These are phyloP conservation scores for Pisolithus thermaeus DNA, from an alignment of 1,284 basidiomycete species.

Conservation along the genomic window DNA sequence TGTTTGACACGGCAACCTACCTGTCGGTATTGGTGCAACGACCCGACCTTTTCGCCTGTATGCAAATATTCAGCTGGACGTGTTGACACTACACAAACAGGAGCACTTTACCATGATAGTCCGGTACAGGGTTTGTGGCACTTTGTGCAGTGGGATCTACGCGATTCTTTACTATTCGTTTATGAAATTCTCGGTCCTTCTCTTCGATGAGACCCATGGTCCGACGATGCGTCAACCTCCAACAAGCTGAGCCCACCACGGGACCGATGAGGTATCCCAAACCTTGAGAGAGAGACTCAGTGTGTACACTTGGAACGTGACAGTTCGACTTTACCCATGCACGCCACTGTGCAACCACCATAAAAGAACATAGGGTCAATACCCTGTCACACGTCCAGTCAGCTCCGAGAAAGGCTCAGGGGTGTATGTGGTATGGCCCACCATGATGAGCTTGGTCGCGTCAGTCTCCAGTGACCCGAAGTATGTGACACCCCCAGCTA, in stretches of 20 bases:
- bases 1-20: constrained; percentile 33
- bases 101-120: constrained; percentile 70
- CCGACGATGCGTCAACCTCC: constrained; percentile 71
- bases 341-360: constrained; percentile 69
- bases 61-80: constrained; percentile 1
- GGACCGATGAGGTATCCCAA: constrained; percentile 81
- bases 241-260: constrained; percentile 67
- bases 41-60: constrained; percentile 78
- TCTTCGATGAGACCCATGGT: constrained; percentile 71
- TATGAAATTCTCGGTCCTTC: constrained; percentile 78
- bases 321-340: constrained; percentile 51
- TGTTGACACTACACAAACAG: background rate
- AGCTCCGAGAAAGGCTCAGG: background rate
- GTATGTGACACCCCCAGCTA: constrained; percentile 67
- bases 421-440: constrained; percentile 18
- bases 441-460: constrained; percentile 76
- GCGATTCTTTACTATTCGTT: constrained; percentile 76
- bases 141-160: constrained; percentile 85
- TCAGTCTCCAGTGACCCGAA: constrained; percentile 80
- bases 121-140: constrained; percentile 83
- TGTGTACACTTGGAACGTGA: constrained; percentile 2
- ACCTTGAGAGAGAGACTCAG: constrained; percentile 41
- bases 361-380: constrained; percentile 87
- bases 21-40: constrained; percentile 76
- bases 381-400: constrained; percentile 41